Evolutionary conservation across 768 basidiomycete genomes (phyloP), one percentile per base, ranked within the genome.

Genomic region (Collybia sp.): DNA sequence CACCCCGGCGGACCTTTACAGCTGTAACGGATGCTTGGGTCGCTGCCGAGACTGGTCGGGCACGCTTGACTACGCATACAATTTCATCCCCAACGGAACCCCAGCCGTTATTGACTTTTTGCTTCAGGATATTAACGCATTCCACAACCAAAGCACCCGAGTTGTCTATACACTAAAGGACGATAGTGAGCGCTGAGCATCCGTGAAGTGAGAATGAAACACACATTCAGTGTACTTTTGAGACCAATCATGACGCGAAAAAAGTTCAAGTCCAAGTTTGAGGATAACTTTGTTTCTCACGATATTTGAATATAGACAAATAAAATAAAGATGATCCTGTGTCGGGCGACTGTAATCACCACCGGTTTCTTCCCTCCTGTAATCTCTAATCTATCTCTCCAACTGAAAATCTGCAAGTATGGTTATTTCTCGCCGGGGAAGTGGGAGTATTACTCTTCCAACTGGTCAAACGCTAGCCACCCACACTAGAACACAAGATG

Each of bases 41-140:
- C 6, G 82, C 76, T 4, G 80, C 77, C 9, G 85, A 77, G 9
- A 93, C 67, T 5, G 93, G 92, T 12, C 93, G 80, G 3, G 95
- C 94, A 46, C 83, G 81, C 61, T 96, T 91, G 49, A 98, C 84
- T 46, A 98, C 93, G 47, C 92, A 93, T 54, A 95, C 93, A 50
- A 96, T 92, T 64, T 95, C 93, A 68, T 97, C 94, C 39, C 94
- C 94, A 12, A 93, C 88, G 30, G 80, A 76, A 30, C 93, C 95
- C 81, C 89, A 90, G 37, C 94, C 94, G 55, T 93, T 89, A 63
- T 90, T 94, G 56, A 93, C 90, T 66, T 97, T 98, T 62, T 90
- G 83, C 67, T 97, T 97, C 47, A 96, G 75, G 20, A 98, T 82
- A 65, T 97, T 96, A 62, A 98, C 91, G 60, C 93, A 96, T 73